Conservation (phyloP, 345 rosid genomes). For the Crucihimalaya himalaica region DNA sequence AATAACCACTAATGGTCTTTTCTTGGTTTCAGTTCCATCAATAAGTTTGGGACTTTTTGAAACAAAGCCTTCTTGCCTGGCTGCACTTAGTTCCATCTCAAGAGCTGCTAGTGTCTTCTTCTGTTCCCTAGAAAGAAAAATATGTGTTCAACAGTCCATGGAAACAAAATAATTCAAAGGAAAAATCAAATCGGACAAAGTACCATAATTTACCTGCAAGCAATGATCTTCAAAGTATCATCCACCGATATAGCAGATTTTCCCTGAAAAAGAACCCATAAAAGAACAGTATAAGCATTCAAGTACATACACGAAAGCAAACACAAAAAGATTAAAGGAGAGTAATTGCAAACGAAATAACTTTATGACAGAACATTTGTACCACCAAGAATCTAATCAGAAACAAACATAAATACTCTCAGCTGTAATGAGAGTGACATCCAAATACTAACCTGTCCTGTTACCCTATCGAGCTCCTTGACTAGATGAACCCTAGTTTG, state of each 20-base stretch:
- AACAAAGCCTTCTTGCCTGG: constrained; percentile 66
- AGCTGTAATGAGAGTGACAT: constrained; percentile 1
- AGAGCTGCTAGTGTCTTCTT: constrained; percentile 70
- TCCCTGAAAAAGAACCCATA: constrained; percentile 49
- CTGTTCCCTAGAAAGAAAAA: constrained; percentile 66
- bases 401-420: neutral
- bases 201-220: constrained; percentile 62
- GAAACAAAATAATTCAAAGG: neutral
- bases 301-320: neutral
- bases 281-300: constrained; percentile 10
- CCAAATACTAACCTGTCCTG: constrained; percentile 62
- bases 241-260: constrained; percentile 86
- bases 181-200: neutral
- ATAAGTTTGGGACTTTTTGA: constrained; percentile 43
- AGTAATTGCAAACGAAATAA: neutral
- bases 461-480: constrained; percentile 72
- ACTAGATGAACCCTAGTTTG: constrained; percentile 71
- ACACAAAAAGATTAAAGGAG: constrained; percentile 7
- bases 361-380: neutral
- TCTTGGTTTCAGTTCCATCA: constrained; percentile 46
- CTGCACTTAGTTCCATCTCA: constrained; percentile 68
- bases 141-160: neutral
- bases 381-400: neutral
- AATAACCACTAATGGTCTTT: constrained; percentile 64
- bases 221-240: constrained; percentile 84